A percentile compares a stretch with the other conserved stretches of the same genome.
phyloP scores from a whole-genome alignment of 1,284 basidiomycete species.

The Ustanciosporium gigantosporum region DNA sequence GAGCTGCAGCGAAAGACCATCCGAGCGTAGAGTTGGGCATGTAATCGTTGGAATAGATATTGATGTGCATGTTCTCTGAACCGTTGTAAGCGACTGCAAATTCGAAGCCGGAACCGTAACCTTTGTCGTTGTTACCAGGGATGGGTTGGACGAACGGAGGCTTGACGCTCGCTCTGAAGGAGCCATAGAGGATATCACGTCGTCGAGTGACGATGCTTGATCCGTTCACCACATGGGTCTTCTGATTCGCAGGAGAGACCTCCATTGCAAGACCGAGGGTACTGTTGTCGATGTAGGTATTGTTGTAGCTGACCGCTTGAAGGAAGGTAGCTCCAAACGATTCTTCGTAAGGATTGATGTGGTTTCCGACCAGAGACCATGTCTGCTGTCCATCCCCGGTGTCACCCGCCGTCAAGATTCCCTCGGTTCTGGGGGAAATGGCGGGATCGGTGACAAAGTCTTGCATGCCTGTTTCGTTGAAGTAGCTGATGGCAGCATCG shows the following conservation, averaged over 20 bases:
- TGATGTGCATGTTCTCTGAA: conserved; percentile 29
- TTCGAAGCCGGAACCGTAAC: conserved; percentile 31
- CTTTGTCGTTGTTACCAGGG: conserved; percentile 7
- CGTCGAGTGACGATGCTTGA: conserved; percentile 37
- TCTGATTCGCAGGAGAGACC: conserved; percentile 28
- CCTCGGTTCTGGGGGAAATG: conserved; percentile 29
- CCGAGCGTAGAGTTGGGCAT: conserved; percentile 41
- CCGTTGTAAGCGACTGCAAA: conserved; percentile 36
- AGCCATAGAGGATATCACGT: conserved; percentile 50
- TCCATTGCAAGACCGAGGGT: conserved; percentile 42
- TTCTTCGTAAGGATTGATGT: conserved; percentile 43
- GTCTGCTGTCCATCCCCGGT: conserved; percentile 35
- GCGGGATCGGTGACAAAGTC: conserved; percentile 38
- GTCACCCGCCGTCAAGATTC: conserved; percentile 16
- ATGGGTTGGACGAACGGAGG: conserved; percentile 27
- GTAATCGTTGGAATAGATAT: conserved; percentile 31
- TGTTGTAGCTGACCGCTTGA: conserved; percentile 39
- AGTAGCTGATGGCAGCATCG: conserved; percentile 49
- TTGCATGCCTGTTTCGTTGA: conserved; percentile 45
- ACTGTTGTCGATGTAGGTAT: conserved; percentile 35
- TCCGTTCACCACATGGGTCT: conserved; percentile 36
- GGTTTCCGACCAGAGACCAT: conserved; percentile 39
- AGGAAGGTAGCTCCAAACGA: conserved; percentile 40
- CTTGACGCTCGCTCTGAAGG: conserved; percentile 41
- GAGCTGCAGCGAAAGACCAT: conserved; percentile 34